Evolutionary conservation across 805 yeast species (phyloP), one percentile per base, ranked within the genome.

Genomic region (Wickerhamomyces tratensis): DNA sequence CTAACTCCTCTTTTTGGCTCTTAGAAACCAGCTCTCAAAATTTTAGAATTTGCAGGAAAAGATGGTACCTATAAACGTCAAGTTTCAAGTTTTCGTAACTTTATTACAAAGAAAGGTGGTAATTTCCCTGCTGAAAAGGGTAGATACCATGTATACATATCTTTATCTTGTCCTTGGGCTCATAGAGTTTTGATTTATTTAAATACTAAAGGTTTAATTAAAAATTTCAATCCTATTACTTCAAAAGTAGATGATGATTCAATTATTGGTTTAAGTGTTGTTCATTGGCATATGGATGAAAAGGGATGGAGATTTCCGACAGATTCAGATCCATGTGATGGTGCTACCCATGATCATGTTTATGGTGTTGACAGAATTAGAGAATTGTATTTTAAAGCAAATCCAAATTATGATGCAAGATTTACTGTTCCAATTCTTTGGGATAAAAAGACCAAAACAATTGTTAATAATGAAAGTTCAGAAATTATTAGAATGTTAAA

Each of bases 101-200:
- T 63, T 25, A 78, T 88, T 38, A 74, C 84, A 3, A 65, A 20
- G 20, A 20, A 66, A 27, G 68, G 77, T 2, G 85, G 79, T 13
- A 61, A 69, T 46, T 86, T 78, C 58, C 67, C 77, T 14, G 86
- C 96, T 5, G 96, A 87, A 56, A 70, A 73, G 38, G 76, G 76
- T 44, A 73, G 98, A 54, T 91, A 91, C 58, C 95, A 89, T 63
- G 71, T 88, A 43, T 89, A 84, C 53, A 95, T 87, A 10, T 82
- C 93, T 1, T 68, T 72, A 39, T 96, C 96, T 2, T 91, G 98
- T 63, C 98, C 98, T 5, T 91, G 97, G 76, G 97, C 97, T 1
- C 95, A 86, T 57, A 72, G 98, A 48, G 77, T 89, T 0, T 68
- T 89, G 45, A 81, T 87, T 41, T 71, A 81, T 4, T 66, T 96